Conservation (phyloP, 768 basidiomycete species). For the Tricholoma terreum region DNA sequence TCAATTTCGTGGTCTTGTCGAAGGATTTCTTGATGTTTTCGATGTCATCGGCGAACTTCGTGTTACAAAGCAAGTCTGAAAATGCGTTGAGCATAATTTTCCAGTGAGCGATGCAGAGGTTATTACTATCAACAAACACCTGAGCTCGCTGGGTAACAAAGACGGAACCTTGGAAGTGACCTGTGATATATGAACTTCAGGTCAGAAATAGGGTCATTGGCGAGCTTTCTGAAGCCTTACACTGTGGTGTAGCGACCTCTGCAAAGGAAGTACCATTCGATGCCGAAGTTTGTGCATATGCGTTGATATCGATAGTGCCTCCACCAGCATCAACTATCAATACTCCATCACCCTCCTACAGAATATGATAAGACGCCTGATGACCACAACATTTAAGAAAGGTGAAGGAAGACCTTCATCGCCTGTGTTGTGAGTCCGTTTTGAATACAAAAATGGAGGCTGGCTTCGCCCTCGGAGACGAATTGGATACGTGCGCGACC, state of each 20-base stretch:
- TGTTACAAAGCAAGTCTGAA: slow-evolving; percentile 38
- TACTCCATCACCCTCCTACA: slow-evolving; percentile 43
- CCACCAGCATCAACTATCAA: slow-evolving; percentile 62
- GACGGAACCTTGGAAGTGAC: slow-evolving; percentile 48
- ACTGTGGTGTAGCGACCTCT: slow-evolving; percentile 47
- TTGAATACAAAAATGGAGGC: slow-evolving; percentile 53
- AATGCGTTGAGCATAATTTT: neutral
- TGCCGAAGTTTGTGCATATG: slow-evolving; percentile 40
- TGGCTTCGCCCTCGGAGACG: slow-evolving; percentile 65
- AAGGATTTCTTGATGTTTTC: slow-evolving; percentile 36
- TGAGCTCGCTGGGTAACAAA: slow-evolving; percentile 47
- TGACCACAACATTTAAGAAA: neutral
- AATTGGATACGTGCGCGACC: slow-evolving; percentile 42
- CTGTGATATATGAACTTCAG: slow-evolving; percentile 21
- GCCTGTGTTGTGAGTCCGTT: slow-evolving; percentile 41
- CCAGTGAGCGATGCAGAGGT: neutral
- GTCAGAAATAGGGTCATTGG: neutral
- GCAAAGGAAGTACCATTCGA: slow-evolving; percentile 31
- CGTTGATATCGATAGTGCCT: slow-evolving; percentile 59
- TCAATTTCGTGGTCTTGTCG: slow-evolving; percentile 41
- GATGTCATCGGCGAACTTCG: slow-evolving; percentile 37
- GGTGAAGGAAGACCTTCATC: slow-evolving; percentile 22
- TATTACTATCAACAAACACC: slow-evolving; percentile 36
- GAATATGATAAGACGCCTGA: neutral
- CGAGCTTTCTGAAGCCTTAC: slow-evolving; percentile 20